Evolutionary conservation across 257 asterid species (phyloP).

Genomic region (Verbena officinalis): DNA sequence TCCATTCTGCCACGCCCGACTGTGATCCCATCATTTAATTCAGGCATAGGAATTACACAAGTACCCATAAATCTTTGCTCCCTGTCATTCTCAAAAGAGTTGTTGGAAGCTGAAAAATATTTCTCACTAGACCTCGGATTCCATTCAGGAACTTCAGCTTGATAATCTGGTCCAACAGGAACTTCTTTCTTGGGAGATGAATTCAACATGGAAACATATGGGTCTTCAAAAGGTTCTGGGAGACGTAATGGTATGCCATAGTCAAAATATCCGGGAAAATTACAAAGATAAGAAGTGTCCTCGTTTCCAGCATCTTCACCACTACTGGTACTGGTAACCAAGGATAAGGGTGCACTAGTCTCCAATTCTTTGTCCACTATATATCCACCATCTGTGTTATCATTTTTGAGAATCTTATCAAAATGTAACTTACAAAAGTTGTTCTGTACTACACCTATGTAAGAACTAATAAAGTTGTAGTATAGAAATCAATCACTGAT

Average conservation of each 20-base stretch:
- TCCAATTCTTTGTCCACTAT: constrained; percentile 32
- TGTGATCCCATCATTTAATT: constrained; percentile 19
- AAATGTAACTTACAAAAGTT: constrained; percentile 12
- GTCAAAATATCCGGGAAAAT: constrained; percentile 39
- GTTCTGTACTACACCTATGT: constrained; percentile 30
- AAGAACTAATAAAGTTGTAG: background rate
- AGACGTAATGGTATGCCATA: constrained; percentile 42
- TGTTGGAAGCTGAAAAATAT: constrained; percentile 19
- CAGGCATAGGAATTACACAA: constrained; percentile 41
- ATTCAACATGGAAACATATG: constrained; percentile 40
- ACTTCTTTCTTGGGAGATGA: constrained; percentile 53
- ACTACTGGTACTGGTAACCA: constrained; percentile 47
- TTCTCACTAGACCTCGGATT: constrained; percentile 27
- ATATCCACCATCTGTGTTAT: constrained; percentile 26
- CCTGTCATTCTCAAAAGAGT: constrained; percentile 25
- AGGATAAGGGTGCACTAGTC: constrained; percentile 44
- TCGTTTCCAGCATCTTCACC: constrained; percentile 48
- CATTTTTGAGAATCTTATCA: constrained; percentile 32
- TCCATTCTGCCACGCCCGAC: constrained; percentile 49
- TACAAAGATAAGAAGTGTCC: constrained; percentile 33
- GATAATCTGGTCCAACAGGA: constrained; percentile 67
- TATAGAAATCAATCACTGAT: background rate
- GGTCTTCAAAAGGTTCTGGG: constrained; percentile 40
- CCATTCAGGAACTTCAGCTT: constrained; percentile 69
- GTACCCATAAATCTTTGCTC: constrained; percentile 42